Conservation (phyloP, 2,329 filamentous ascomycete genomes). For the Fusarium lyarnte region DNA sequence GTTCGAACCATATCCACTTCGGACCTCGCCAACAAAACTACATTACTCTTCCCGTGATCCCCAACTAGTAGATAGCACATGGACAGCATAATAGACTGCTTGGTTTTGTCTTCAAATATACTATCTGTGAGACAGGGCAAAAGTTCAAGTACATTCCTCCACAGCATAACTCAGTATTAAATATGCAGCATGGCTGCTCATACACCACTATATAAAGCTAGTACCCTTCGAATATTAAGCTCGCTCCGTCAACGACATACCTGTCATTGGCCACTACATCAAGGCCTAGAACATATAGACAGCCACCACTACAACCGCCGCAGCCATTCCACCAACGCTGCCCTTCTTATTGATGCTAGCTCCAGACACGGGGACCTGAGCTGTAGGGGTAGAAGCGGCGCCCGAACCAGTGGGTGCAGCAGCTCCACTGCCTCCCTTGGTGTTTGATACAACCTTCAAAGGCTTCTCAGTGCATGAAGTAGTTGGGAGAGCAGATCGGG, state of each 20-base stretch:
- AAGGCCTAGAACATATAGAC: constrained; percentile 7
- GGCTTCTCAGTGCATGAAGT: constrained; percentile 21
- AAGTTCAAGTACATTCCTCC: not conserved
- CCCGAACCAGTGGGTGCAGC: constrained; percentile 17
- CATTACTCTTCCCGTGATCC: constrained; percentile 63
- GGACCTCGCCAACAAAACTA: constrained; percentile 60
- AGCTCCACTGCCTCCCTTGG: constrained; percentile 1
- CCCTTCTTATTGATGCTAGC: constrained; percentile 14
- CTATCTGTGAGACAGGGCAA: not conserved
- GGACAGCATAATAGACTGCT: not conserved
- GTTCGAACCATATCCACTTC: constrained; percentile 64
- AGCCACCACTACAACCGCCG: not conserved
- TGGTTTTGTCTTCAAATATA: accelerated
- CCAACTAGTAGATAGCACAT: constrained; percentile 33
- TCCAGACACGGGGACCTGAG: constrained; percentile 15
- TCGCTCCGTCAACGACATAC: not conserved
- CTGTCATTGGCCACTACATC: not conserved
- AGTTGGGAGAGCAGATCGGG: constrained; percentile 20
- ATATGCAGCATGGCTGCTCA: not conserved
- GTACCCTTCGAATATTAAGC: constrained; percentile 1
- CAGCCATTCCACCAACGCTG: not conserved
- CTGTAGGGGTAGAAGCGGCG: constrained; percentile 7
- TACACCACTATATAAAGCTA: not conserved
- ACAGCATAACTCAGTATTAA: not conserved
- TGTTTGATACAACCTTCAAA: constrained; percentile 10